Base-by-base conservation (phyloP, 148 eudicot genomes). In the Camellia sinensis region DNA sequence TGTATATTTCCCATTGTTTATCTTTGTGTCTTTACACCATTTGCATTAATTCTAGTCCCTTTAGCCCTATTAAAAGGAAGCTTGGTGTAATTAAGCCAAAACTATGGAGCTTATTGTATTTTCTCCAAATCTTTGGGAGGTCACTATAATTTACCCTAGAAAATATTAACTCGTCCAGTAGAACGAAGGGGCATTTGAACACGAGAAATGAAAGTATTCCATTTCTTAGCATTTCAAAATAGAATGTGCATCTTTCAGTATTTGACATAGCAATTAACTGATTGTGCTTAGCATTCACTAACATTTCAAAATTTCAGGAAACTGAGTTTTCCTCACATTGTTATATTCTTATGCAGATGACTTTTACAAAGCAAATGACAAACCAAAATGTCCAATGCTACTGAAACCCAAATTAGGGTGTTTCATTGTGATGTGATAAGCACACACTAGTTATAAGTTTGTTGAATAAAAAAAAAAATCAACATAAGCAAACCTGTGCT, bases 401-500 rank as follows among this genome's bases (percentile, higher is more conserved):
- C 15, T 14, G 21, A 69, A 72, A 19, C 17, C 11, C 2, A 48
- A 52, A 7, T 48, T 19, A n/a, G 12, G 7, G 44, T 4, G n/a
- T 69, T 44, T 69, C 53, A 1, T 13, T 17, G 7, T 1, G 6
- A 2, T 43, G 3, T 14, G 57, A 75, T 50, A 5, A 54, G n/a
- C 75, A 22, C 12, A 18, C 18, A 53, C 59, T 19, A 59, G 3
- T 41, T 22, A 72, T 60, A 80, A 45, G 50, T 48, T 50, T 37
- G 5, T 18, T 44, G 10, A 41, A 78, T 45, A 7, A 45, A 68
- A 66, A 53, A 13, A n/a, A 57, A 22, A 69, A 12, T 5, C 50
- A 54, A 29, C 22, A 45, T 15, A 17, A 73, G 44, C 85, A 77
- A 78, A 95, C 98, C 97, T 95, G 98, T 84, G 92, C 70, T 80